These are phyloP conservation scores for Silene uniflora DNA, from an alignment of 148 eudicot genomes.

Conservation along the genomic window DNA sequence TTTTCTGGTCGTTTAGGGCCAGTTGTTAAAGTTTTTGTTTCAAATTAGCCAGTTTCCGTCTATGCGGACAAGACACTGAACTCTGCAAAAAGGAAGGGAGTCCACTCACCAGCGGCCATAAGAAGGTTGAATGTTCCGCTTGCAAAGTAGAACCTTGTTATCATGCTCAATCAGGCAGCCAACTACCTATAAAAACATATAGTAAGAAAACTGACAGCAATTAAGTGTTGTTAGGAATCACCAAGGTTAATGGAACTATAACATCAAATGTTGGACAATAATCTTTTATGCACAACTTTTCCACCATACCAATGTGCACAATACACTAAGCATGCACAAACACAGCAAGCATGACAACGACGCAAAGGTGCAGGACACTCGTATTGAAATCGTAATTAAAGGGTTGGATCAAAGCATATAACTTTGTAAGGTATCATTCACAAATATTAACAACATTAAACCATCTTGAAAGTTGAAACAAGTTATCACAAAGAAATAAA, in stretches of 20 bases:
- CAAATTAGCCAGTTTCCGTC: too few relatives aligned
- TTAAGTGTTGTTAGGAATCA: neutral
- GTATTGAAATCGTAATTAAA: neutral
- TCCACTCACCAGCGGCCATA: slow-evolving; percentile 79
- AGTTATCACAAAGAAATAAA: neutral
- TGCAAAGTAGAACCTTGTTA: slow-evolving; percentile 79
- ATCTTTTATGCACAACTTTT: neutral
- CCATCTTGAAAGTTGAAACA: neutral
- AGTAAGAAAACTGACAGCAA: neutral
- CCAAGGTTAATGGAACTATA: neutral
- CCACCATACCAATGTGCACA: neutral
- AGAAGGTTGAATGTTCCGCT: slow-evolving; percentile 91
- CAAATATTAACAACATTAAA: neutral
- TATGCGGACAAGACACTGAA: too few relatives aligned
- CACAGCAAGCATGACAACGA: too few relatives aligned
- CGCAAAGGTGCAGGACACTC: neutral
- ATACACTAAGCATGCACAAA: too few relatives aligned
- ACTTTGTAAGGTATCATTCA: neutral
- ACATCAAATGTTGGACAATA: too few relatives aligned
- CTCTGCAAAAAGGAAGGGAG: too few relatives aligned
- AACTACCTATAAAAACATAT: slow-evolving; percentile 59
- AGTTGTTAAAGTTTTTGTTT: neutral
- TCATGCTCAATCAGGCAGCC: slow-evolving; percentile 98
- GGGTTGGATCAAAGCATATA: neutral
- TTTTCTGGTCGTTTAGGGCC: neutral